These are phyloP conservation scores for Mycosarcoma mackinlayi DNA, from an alignment of 1,284 basidiomycete species.

Conservation along the genomic window DNA sequence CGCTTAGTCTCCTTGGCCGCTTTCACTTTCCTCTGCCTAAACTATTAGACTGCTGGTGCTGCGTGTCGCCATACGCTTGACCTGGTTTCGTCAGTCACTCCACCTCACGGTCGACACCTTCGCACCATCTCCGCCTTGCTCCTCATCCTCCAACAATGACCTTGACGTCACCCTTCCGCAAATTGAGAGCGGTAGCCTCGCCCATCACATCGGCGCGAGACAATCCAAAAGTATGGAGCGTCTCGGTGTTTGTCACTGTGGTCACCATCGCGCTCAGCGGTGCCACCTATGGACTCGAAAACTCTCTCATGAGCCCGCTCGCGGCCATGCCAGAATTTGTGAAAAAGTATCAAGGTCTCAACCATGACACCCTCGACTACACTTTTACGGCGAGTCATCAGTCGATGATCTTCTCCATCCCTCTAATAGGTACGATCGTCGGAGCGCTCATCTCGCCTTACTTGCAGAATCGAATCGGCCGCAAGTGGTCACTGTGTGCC, in stretches of 20 bases:
- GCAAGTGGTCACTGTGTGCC: slow-evolving; percentile 52
- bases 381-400: slow-evolving; percentile 56
- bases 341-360: slow-evolving; percentile 51
- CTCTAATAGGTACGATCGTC: slow-evolving; percentile 53
- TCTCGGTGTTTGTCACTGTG: slow-evolving; percentile 40
- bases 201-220: slow-evolving; percentile 7
- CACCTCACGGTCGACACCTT: not conserved
- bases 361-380: slow-evolving; percentile 37
- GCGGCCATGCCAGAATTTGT: slow-evolving; percentile 56
- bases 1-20: too few relatives aligned
- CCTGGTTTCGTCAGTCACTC: not conserved
- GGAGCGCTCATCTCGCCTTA: slow-evolving; percentile 51
- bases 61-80: too few relatives aligned
- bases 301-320: slow-evolving; percentile 56
- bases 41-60: too few relatives aligned
- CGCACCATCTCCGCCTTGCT: not conserved
- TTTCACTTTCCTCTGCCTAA: too few relatives aligned
- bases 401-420: slow-evolving; percentile 57
- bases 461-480: slow-evolving; percentile 47
- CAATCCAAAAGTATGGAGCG: slow-evolving; percentile 31
- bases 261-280: slow-evolving; percentile 50
- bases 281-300: slow-evolving; percentile 53
- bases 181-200: not conserved
- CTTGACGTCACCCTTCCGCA: slow-evolving; percentile 7
- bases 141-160: slow-evolving; percentile 4